Conservation (phyloP, 2,329 filamentous ascomycete species). For the Claviceps sp. region DNA sequence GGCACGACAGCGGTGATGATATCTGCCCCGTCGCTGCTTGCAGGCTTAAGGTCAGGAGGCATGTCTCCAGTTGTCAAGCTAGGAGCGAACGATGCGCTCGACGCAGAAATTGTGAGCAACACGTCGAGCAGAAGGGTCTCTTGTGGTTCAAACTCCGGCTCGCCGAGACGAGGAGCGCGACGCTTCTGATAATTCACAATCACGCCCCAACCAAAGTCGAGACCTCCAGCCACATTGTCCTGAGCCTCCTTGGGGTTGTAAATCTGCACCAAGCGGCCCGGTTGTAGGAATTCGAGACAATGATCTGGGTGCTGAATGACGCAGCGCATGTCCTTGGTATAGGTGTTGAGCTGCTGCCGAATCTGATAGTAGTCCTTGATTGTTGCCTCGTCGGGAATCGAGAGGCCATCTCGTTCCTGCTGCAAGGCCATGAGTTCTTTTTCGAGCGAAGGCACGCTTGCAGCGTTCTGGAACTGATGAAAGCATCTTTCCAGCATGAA, state of each 20-base stretch:
- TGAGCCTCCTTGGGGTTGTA: constrained; percentile 49
- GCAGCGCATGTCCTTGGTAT: constrained; percentile 76
- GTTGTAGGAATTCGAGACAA: constrained; percentile 70
- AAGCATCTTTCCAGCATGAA: constrained; percentile 99
- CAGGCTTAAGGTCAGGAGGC: constrained; percentile 43
- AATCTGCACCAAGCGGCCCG: constrained; percentile 77
- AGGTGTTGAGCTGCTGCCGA: constrained; percentile 68
- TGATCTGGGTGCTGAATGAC: constrained; percentile 89
- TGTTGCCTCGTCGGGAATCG: constrained; percentile 72
- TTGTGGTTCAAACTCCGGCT: constrained; percentile 57
- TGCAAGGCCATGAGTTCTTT: constrained; percentile 71
- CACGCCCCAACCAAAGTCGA: constrained; percentile 89
- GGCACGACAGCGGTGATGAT: constrained; percentile 42
- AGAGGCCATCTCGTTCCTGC: constrained; percentile 55
- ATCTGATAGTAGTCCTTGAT: constrained; percentile 93
- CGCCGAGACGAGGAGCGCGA: constrained; percentile 50
- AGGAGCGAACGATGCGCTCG: constrained; percentile 31
- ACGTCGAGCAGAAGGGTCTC: constrained; percentile 76
- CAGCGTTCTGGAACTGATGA: constrained; percentile 93
- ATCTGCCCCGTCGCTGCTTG: constrained; percentile 16
- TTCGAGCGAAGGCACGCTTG: constrained; percentile 72
- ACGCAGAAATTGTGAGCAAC: constrained; percentile 47
- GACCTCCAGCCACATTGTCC: constrained; percentile 20
- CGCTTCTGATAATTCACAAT: constrained; percentile 62
- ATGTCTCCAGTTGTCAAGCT: constrained; percentile 29